phyloP scores from a whole-genome alignment of 2,329 filamentous ascomycete species.

The Massarina eburnea region DNA sequence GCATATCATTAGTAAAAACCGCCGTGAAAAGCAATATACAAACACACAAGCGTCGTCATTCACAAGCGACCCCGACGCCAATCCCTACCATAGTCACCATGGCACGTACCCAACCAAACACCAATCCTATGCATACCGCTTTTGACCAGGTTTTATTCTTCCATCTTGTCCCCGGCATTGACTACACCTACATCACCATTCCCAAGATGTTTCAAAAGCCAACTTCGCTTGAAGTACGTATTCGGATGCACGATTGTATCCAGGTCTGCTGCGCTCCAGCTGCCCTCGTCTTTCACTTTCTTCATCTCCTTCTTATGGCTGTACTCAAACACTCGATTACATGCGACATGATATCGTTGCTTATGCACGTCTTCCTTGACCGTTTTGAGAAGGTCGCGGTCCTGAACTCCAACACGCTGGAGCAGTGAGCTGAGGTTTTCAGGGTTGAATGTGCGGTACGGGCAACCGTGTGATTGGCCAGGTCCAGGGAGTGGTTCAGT shows the following conservation, averaged over 20 bases:
- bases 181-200: constrained; percentile 43
- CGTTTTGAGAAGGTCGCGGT: constrained; percentile 73
- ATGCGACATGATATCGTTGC: constrained; percentile 90
- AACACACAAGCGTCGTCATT: not conserved
- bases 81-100: not conserved
- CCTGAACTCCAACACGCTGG: constrained; percentile 76
- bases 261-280: constrained; percentile 65
- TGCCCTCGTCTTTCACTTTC: constrained; percentile 52
- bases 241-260: constrained; percentile 98
- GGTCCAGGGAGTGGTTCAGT: constrained; percentile 84
- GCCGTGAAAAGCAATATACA: not conserved
- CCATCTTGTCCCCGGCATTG: constrained; percentile 34
- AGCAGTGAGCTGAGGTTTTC: constrained; percentile 82
- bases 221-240: constrained; percentile 96
- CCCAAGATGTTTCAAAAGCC: constrained; percentile 77
- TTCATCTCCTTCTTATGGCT: constrained; percentile 66
- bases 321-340: constrained; percentile 92
- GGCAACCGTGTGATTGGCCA: constrained; percentile 92
- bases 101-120: not conserved
- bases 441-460: constrained; percentile 86
- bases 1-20: not conserved
- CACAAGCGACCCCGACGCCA: not conserved
- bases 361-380: constrained; percentile 88
- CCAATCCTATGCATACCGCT: not conserved
- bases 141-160: constrained; percentile 23